phyloP scores from a whole-genome alignment of 1,284 basidiomycete species.

The Hemileia vastatrix region DNA sequence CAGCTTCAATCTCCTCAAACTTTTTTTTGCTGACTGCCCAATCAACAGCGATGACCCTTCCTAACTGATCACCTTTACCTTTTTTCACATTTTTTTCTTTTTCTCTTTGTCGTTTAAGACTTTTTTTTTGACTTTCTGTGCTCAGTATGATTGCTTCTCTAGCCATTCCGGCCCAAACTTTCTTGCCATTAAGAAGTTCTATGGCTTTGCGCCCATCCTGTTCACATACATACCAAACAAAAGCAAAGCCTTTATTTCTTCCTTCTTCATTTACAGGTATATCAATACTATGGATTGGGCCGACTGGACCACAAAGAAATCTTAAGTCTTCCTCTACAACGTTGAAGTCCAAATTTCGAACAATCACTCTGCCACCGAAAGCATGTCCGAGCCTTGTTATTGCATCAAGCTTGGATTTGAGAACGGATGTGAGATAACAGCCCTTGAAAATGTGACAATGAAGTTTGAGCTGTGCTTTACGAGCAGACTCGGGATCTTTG shows the following conservation, averaged over 20 bases:
- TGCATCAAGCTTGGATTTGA: constrained; percentile 74
- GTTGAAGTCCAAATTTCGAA: constrained; percentile 74
- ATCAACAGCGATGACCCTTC: constrained; percentile 79
- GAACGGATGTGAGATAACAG: constrained; percentile 67
- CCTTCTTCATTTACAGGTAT: constrained; percentile 52
- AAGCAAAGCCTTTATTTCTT: constrained; percentile 65
- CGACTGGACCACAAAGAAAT: constrained; percentile 75
- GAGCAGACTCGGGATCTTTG: constrained; percentile 59
- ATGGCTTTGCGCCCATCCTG: constrained; percentile 79
- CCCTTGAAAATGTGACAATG: constrained; percentile 94
- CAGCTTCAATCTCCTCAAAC: constrained; percentile 62
- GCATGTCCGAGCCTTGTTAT: constrained; percentile 45
- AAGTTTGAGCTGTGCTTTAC: constrained; percentile 66
- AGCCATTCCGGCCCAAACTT: constrained; percentile 58
- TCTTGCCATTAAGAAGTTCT: constrained; percentile 70
- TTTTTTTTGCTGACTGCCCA: constrained; percentile 92
- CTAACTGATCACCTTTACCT: constrained; percentile 48
- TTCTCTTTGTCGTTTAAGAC: constrained; percentile 50
- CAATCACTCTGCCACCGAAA: constrained; percentile 70
- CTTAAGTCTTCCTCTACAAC: constrained; percentile 75
- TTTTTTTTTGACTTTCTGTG: constrained; percentile 68
- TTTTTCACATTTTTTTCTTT: constrained; percentile 24
- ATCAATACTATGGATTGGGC: constrained; percentile 75
- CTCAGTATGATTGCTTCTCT: constrained; percentile 54
- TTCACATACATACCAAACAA: constrained; percentile 83